phyloP scores from a whole-genome alignment of 2,329 filamentous ascomycete species.

The Arthrobotrys musiformis region DNA sequence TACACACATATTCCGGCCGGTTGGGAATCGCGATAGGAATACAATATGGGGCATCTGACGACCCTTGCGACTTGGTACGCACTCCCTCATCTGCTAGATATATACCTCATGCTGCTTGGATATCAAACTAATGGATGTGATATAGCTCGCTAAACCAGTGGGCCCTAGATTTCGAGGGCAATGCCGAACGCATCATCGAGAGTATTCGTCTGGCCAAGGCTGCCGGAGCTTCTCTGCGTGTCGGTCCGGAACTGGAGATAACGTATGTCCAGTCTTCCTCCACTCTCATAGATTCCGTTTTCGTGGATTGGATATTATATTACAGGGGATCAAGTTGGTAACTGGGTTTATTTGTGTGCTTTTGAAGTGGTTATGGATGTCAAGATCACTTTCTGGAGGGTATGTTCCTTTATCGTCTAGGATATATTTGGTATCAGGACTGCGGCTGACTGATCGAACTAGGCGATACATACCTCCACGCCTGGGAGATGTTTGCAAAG shows the following conservation, averaged over 20 bases:
- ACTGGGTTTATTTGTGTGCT: conserved; percentile 61
- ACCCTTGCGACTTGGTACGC: conserved; percentile 63
- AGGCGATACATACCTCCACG: conserved; percentile 69
- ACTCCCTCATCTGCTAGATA: not conserved
- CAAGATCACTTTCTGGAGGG: conserved; percentile 74
- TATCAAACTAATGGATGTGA: not conserved
- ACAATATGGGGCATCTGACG: conserved; percentile 62
- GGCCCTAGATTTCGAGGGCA: conserved; percentile 73
- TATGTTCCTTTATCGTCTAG: conserved; percentile 51
- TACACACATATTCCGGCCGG: not conserved
- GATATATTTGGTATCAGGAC: conserved; percentile 58
- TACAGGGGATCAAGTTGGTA: conserved; percentile 55
- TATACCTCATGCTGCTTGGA: conserved; percentile 56
- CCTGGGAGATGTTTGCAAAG: conserved; percentile 71
- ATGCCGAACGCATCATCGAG: conserved; percentile 72
- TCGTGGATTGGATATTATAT: not conserved
- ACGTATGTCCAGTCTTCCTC: conserved; percentile 60
- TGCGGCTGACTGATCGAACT: conserved; percentile 36
- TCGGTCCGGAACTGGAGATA: conserved; percentile 69
- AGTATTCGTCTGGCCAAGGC: conserved; percentile 72
- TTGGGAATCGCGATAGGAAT: not conserved
- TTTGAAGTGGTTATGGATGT: conserved; percentile 72
- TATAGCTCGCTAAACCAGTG: conserved; percentile 63
- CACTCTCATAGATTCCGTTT: not conserved
- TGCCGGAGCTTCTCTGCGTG: conserved; percentile 71